Conservation (phyloP, 2,329 filamentous ascomycete genomes). For the Trichoderma sp. region DNA sequence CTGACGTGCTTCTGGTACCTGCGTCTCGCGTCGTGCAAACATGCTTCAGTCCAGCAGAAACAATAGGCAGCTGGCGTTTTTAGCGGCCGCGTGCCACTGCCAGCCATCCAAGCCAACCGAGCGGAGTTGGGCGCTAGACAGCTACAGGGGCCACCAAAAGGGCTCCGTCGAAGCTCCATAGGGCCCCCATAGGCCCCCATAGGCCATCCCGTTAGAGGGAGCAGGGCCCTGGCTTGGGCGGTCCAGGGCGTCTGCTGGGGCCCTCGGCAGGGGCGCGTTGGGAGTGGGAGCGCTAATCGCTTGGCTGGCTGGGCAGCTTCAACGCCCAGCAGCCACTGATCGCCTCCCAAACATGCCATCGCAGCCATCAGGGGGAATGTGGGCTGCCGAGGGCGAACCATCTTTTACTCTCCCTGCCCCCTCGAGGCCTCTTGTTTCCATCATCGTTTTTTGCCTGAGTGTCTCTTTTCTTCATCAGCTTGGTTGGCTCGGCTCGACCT, state of each 20-base stretch:
- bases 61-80: constrained; percentile 1
- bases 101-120: neutral
- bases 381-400: constrained; percentile 4
- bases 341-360: constrained; percentile 8
- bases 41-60: neutral
- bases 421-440: neutral
- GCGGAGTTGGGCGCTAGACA: neutral
- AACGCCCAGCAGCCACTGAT: constrained; percentile 9
- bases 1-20: neutral
- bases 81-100: constrained; percentile 16
- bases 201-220: neutral
- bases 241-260: neutral
- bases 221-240: constrained; percentile 5
- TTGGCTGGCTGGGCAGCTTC: neutral
- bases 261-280: neutral
- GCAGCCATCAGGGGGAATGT: constrained; percentile 17
- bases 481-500: constrained; percentile 8
- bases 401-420: constrained; percentile 16
- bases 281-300: neutral
- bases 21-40: neutral
- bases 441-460: constrained; percentile 9
- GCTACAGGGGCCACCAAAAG: neutral
- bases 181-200: neutral
- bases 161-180: neutral
- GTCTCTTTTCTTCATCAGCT: neutral